A percentile compares a stretch with the other conserved stretches of the same genome.
Evolutionary conservation across 345 rosid species (phyloP).

Genomic region (Rubroshorea leprosula): DNA sequence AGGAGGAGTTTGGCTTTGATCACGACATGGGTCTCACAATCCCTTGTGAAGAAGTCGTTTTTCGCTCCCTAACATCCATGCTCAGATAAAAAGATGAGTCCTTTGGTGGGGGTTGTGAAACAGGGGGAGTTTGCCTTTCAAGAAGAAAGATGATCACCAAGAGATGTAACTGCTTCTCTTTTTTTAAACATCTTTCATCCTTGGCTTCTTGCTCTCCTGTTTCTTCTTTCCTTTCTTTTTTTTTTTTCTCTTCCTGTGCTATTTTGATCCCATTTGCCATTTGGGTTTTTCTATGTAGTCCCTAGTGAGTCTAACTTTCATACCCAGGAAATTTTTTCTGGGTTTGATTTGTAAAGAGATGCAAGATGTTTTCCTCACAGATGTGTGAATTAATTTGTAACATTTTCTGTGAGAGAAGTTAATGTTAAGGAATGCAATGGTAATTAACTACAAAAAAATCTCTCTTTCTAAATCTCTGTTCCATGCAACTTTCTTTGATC

Average conservation of each 20-base stretch:
- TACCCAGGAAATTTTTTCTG: constrained; percentile 28
- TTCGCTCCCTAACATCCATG: constrained; percentile 76
- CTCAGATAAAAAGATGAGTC: constrained; percentile 33
- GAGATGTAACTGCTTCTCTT: constrained; percentile 41
- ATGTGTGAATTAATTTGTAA: constrained; percentile 15
- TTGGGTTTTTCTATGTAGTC: constrained; percentile 30
- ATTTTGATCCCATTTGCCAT: constrained; percentile 19
- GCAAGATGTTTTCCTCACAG: constrained; percentile 57
- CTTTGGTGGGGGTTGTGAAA: background rate
- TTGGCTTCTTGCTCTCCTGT: background rate
- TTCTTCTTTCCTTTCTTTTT: background rate
- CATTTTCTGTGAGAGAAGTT: constrained; percentile 50
- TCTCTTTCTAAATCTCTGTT: constrained; percentile 7
- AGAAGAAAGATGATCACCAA: constrained; percentile 28
- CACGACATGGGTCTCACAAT: constrained; percentile 93
- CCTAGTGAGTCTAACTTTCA: constrained; percentile 28
- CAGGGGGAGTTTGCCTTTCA: constrained; percentile 10
- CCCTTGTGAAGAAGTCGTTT: constrained; percentile 91
- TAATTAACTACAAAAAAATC: background rate
- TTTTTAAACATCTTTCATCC: constrained; percentile 35
- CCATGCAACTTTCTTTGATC: background rate
- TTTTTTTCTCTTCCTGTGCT: constrained; percentile 4
- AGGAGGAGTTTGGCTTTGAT: constrained; percentile 92
- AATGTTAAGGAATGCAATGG: constrained; percentile 17
- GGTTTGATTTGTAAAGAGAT: constrained; percentile 35